These are phyloP conservation scores for Aspergillus transmontanensis DNA, from an alignment of 2,329 filamentous ascomycete species.

Conservation along the genomic window DNA sequence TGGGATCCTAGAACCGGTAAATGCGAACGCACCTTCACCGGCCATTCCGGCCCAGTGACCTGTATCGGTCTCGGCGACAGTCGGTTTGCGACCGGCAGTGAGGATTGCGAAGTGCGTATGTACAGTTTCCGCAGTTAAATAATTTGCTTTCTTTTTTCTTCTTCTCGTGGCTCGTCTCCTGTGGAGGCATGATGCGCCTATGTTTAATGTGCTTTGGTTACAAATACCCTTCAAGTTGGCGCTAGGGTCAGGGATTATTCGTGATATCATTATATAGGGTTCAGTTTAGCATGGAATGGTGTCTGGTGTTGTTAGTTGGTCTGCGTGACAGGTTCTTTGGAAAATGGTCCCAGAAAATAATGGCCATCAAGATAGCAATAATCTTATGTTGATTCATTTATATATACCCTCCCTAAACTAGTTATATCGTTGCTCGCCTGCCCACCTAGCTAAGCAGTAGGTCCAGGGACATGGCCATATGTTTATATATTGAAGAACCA, in stretches of 20 bases:
- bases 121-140: slow-evolving; percentile 66
- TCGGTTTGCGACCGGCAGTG: slow-evolving; percentile 85
- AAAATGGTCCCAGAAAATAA: not conserved
- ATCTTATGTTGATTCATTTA: not conserved
- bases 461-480: no score
- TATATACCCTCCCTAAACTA: not conserved
- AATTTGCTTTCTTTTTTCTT: slow-evolving; percentile 4
- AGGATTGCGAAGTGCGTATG: slow-evolving; percentile 87
- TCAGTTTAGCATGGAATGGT: not conserved
- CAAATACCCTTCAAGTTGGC: slow-evolving; percentile 7
- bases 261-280: not conserved
- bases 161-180: slow-evolving; percentile 11
- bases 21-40: slow-evolving; percentile 89
- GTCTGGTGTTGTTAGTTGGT: not conserved
- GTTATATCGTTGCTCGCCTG: no score
- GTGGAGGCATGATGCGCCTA: not conserved
- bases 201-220: slow-evolving; percentile 3
- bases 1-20: slow-evolving; percentile 93
- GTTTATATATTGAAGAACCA: no score
- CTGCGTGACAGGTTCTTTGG: not conserved
- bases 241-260: not conserved
- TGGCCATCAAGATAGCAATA: not conserved
- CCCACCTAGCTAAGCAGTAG: no score
- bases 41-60: slow-evolving; percentile 87
- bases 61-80: slow-evolving; percentile 90